Evolutionary conservation across 495 filamentous ascomycete species (phyloP), one percentile per base, ranked within the genome.

Genomic region (Neurospora hispaniola): DNA sequence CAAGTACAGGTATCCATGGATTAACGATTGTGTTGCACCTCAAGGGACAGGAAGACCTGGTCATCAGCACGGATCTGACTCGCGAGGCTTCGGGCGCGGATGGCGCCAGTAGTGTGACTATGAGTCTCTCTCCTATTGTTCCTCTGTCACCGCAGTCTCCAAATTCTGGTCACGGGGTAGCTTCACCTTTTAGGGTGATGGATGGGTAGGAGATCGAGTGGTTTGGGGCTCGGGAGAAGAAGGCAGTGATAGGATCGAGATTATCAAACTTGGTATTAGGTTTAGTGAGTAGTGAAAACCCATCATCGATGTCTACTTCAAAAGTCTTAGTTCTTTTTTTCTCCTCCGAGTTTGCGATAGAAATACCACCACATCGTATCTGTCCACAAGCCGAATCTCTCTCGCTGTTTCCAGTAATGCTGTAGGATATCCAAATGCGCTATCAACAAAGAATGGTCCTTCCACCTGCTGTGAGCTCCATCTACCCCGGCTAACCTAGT

Each of bases 1-100:
- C 54, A 38, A 27, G 27, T 35, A 27, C 27, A 35, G 81, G 80
- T 31, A 81, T 86, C n/a, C 74, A 80, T 27, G 84, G 84, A 0
- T 72, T 86, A 18, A 86, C 82, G 16, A 81, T 86, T 72, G 77
- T 84, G 4, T 68, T 87, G 75, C 85, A 85, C 74, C 66, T 84
- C 39, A 80, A 76, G 71, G 81, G 79, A 10, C 81, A 79, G 74
- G 84, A 86, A 16, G 84, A 86, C 71, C 72, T 86, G 72, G 78
- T 86, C 46, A 80, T 86, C 59, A 82, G 80, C 54, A 83, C 82
- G 7, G 81, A 85, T 68, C 74, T 84, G 78, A 79, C 74, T 18
- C 72, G 72, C 42, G 74, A 73, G 14, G 40, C 72, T 38, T 66
- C 54, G 23, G 54, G 12, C 42, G 66, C 70, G 41, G 71, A 69